phyloP scores from a whole-genome alignment of 305 asterid species.

The Lippia alba region DNA sequence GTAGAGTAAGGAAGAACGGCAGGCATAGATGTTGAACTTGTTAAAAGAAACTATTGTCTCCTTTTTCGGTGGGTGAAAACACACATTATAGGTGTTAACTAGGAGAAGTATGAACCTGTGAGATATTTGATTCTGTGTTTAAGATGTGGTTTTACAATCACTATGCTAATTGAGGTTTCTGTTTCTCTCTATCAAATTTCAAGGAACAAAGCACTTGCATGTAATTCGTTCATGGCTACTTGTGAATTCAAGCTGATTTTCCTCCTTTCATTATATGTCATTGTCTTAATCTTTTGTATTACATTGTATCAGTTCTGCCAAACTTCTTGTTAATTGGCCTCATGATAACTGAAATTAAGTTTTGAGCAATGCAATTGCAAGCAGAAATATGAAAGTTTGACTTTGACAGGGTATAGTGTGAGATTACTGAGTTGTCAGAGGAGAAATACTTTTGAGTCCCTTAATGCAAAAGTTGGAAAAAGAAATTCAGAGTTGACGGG shows the following conservation, averaged over 20 bases:
- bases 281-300: not conserved
- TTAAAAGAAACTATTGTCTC: not conserved
- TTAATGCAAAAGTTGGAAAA: not conserved
- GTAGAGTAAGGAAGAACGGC: slow-evolving; percentile 2
- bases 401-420: no score
- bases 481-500: not conserved
- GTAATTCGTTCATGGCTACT: not conserved
- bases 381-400: no score
- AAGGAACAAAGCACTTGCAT: not conserved
- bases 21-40: not conserved
- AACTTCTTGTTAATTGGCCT: slow-evolving; percentile 6
- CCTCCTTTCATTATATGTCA: not conserved
- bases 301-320: not conserved
- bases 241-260: slow-evolving; percentile 15
- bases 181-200: not conserved
- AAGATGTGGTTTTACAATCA: slow-evolving; percentile 12
- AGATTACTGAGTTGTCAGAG: not conserved
- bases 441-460: slow-evolving; percentile 15
- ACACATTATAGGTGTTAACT: not conserved
- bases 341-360: not conserved
- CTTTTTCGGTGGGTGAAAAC: not conserved
- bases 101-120: not conserved
- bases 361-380: no score
- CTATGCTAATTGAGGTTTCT: not conserved
- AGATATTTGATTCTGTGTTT: not conserved